Conservation (phyloP, 2,329 filamentous ascomycete species). For the Arthrobotrys megalospora region DNA sequence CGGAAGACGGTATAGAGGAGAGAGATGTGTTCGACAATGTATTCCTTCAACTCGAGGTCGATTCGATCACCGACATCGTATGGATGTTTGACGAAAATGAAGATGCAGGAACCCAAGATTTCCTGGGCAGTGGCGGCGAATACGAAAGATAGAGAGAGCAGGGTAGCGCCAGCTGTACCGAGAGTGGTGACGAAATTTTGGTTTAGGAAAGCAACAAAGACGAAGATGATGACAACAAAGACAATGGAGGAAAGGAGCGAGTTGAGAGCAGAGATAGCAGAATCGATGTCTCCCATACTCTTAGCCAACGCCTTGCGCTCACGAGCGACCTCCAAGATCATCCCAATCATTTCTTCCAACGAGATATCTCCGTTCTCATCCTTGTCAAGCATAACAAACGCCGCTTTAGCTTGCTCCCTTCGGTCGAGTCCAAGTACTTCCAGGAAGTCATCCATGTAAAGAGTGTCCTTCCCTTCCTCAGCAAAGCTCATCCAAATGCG, state of each 20-base stretch:
- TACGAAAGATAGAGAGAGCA: slow-evolving; percentile 96
- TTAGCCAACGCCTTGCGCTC: slow-evolving; percentile 89
- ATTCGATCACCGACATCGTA: slow-evolving; percentile 96
- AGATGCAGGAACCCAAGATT: slow-evolving; percentile 97
- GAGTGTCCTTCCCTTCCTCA: slow-evolving; percentile 84
- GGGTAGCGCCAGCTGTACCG: slow-evolving; percentile 88
- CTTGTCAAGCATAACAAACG: slow-evolving; percentile 83
- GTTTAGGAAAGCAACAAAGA: slow-evolving; percentile 91
- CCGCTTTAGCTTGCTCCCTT: slow-evolving; percentile 85
- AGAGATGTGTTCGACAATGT: slow-evolving; percentile 93
- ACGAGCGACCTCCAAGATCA: slow-evolving; percentile 84
- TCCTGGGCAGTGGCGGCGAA: slow-evolving; percentile 94
- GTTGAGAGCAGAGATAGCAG: slow-evolving; percentile 83
- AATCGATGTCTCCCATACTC: slow-evolving; percentile 93
- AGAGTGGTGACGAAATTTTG: slow-evolving; percentile 87
- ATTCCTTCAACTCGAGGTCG: slow-evolving; percentile 76
- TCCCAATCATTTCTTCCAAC: slow-evolving; percentile 93
- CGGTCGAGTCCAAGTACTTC: slow-evolving; percentile 87
- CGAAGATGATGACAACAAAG: slow-evolving; percentile 83
- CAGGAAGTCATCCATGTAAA: slow-evolving; percentile 84
- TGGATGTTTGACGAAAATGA: slow-evolving; percentile 98
- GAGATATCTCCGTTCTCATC: slow-evolving; percentile 95
- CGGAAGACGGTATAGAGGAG: slow-evolving; percentile 93
- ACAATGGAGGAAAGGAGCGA: slow-evolving; percentile 86
- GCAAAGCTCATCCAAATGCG: slow-evolving; percentile 99